Evolutionary conservation across 192 early-diverging fungal genomes (phyloP).

Genomic region (Lobosporangium transversale): DNA sequence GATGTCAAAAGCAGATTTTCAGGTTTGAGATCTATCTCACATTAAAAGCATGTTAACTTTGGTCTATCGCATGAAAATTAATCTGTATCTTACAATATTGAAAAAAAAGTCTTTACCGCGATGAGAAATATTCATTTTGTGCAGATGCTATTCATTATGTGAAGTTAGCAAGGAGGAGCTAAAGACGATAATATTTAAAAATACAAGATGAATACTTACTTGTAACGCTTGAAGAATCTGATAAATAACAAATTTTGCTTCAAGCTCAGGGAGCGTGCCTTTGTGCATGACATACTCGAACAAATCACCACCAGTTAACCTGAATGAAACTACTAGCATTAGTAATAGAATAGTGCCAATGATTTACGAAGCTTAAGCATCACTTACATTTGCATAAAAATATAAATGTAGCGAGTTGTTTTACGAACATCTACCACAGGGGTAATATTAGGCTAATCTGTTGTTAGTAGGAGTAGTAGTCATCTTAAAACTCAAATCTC

Average conservation of each 20-base stretch:
- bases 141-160: constrained; percentile 77
- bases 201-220: constrained; percentile 7
- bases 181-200: too few species aligned
- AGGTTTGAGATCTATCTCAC: constrained; percentile 70
- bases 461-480: too few species aligned
- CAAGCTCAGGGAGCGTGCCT: constrained; percentile 78
- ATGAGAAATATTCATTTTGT: constrained; percentile 82
- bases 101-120: constrained; percentile 61
- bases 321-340: constrained; percentile 19
- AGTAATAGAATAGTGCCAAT: too few species aligned
- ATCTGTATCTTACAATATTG: neutral
- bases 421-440: constrained; percentile 72
- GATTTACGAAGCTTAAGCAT: too few species aligned
- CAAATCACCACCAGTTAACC: constrained; percentile 85
- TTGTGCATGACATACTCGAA: constrained; percentile 82
- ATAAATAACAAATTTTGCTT: constrained; percentile 79
- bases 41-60: neutral
- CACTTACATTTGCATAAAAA: constrained; percentile 74
- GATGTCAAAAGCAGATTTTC: constrained; percentile 75
- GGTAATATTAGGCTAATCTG: constrained; percentile 68
- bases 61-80: constrained; percentile 4
- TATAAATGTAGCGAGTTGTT: constrained; percentile 68
- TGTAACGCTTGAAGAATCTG: constrained; percentile 78
- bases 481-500: too few species aligned
- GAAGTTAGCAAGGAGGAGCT: neutral